Evolutionary conservation across 2,329 filamentous ascomycete genomes (phyloP).

Genomic region (Fusarium tuaranense): DNA sequence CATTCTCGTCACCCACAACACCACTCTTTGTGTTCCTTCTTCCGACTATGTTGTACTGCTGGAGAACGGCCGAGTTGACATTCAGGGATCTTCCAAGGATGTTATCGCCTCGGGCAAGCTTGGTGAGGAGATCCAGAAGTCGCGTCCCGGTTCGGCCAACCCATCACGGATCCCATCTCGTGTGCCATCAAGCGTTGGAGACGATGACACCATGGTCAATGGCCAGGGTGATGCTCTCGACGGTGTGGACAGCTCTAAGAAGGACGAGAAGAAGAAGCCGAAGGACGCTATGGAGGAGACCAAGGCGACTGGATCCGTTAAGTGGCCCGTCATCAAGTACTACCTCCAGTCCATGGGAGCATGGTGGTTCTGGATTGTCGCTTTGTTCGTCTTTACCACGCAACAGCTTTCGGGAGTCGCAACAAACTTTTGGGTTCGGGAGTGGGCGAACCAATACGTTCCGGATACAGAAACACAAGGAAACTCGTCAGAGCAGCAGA

Average conservation of each 20-base stretch:
- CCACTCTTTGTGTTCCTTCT: constrained; percentile 84
- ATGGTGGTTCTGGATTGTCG: constrained; percentile 93
- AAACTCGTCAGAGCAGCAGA: constrained; percentile 36
- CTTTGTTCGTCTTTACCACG: constrained; percentile 78
- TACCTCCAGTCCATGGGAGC: constrained; percentile 94
- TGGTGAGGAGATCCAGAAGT: constrained; percentile 84
- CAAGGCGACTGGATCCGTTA: constrained; percentile 88
- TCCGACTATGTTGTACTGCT: constrained; percentile 86
- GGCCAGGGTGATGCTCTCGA: constrained; percentile 60
- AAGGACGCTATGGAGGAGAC: constrained; percentile 74
- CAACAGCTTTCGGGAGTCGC: constrained; percentile 90
- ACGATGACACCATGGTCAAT: constrained; percentile 69
- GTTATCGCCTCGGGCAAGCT: constrained; percentile 90
- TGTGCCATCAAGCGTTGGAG: constrained; percentile 79
- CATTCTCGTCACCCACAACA: constrained; percentile 95
- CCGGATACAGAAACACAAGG: constrained; percentile 47
- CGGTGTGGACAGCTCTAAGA: constrained; percentile 59
- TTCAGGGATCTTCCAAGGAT: constrained; percentile 81
- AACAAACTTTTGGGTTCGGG: constrained; percentile 92
- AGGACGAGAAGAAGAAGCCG: constrained; percentile 57
- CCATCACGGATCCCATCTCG: constrained; percentile 82
- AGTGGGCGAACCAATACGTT: constrained; percentile 94
- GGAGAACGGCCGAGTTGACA: constrained; percentile 84
- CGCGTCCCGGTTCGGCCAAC: constrained; percentile 75
- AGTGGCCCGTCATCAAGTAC: constrained; percentile 85